A percentile compares a stretch with the other conserved stretches of the same genome.
phyloP scores from a whole-genome alignment of 768 basidiomycete species.

The Tulasnella sp. region DNA sequence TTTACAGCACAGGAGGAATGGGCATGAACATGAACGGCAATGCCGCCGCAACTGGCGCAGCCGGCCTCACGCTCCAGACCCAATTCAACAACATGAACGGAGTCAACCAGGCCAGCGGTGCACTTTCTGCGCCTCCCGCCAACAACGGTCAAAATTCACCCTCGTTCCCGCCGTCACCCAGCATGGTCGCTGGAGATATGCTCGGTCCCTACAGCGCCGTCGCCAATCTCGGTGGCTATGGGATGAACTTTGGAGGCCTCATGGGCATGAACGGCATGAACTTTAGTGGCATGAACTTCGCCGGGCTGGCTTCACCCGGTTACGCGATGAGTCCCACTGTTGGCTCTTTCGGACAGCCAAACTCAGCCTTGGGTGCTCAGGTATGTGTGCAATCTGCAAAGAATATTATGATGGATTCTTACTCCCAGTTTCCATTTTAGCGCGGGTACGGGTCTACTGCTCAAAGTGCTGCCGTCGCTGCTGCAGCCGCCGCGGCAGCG shows the following conservation, averaged over 20 bases:
- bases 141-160: slow-evolving; percentile 1
- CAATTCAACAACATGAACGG: slow-evolving; percentile 1
- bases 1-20: slow-evolving; percentile 10
- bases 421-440: slow-evolving; percentile 3
- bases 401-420: too few species aligned
- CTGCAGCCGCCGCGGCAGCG: slow-evolving; percentile 60
- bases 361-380: slow-evolving; percentile 8
- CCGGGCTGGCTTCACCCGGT: slow-evolving; percentile 23
- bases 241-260: slow-evolving; percentile 57
- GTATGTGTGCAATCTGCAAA: slow-evolving; percentile 11
- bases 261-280: slow-evolving; percentile 20
- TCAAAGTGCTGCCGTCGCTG: slow-evolving; percentile 39
- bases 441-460: slow-evolving; percentile 9
- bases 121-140: neutral
- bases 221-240: slow-evolving; percentile 24
- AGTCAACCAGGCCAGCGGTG: neutral
- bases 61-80: slow-evolving; percentile 7
- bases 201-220: slow-evolving; percentile 25
- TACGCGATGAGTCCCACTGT: slow-evolving; percentile 14
- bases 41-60: neutral
- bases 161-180: slow-evolving; percentile 27
- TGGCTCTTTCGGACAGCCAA: slow-evolving; percentile 3
- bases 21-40: slow-evolving; percentile 1
- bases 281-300: neutral
- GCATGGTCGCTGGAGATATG: slow-evolving; percentile 7